These are phyloP conservation scores for Leptographium radiaticola DNA, from an alignment of 2,329 filamentous ascomycete species.

Conservation along the genomic window DNA sequence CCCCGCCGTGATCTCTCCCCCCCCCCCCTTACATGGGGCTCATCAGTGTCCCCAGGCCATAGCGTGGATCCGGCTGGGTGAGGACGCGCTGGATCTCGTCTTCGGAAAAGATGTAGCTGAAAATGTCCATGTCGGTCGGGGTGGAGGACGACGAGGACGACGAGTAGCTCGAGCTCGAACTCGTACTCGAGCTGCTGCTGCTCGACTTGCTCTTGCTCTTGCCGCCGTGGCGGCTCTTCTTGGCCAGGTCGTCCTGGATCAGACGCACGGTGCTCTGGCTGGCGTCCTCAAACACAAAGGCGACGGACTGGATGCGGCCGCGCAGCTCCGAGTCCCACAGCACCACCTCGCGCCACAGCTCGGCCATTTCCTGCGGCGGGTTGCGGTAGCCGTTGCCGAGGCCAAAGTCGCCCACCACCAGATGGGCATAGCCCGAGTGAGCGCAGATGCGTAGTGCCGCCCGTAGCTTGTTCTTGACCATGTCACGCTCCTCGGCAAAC, in stretches of 20 bases:
- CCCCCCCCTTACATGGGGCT: constrained; percentile 12
- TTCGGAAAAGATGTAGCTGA: constrained; percentile 36
- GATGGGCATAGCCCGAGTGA: constrained; percentile 39
- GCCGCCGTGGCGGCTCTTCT: constrained; percentile 26
- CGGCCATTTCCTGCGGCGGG: constrained; percentile 49
- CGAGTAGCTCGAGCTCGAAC: constrained; percentile 12
- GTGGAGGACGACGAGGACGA: constrained; percentile 10
- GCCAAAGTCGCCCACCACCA: constrained; percentile 53
- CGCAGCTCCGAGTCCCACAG: constrained; percentile 49
- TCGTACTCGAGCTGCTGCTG: neutral
- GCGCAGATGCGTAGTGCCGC: constrained; percentile 58
- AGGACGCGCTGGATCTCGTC: constrained; percentile 36
- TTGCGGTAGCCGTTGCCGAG: constrained; percentile 51
- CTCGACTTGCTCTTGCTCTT: constrained; percentile 19
- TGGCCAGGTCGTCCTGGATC: constrained; percentile 41
- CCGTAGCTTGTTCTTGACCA: constrained; percentile 62
- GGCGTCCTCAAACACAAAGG: constrained; percentile 51
- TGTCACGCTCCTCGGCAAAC: constrained; percentile 55
- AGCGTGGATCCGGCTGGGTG: constrained; percentile 39
- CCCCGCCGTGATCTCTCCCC: too few relatives aligned
- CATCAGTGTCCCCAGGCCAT: constrained; percentile 39
- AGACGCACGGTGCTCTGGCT: constrained; percentile 37
- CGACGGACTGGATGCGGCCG: constrained; percentile 46
- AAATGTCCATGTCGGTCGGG: constrained; percentile 37
- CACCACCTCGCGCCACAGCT: constrained; percentile 53